A percentile compares a stretch with the other conserved stretches of the same genome.
Evolutionary conservation across 805 yeast species (phyloP).

Genomic region (Yamadazyma ubonensis): DNA sequence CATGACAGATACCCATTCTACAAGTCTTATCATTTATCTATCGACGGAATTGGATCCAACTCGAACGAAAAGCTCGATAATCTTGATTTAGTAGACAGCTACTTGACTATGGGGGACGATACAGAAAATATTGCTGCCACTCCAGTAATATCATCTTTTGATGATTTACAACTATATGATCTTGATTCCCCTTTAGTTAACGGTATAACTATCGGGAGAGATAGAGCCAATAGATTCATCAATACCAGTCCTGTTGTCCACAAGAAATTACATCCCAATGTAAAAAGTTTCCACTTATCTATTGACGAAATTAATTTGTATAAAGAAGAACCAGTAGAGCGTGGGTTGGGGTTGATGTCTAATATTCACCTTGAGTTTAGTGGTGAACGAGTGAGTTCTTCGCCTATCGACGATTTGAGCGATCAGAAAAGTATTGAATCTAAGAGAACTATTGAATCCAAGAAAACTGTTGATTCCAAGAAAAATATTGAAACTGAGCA

Average conservation of each 20-base stretch:
- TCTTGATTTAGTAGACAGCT: constrained; percentile 29
- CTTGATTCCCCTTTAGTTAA: constrained; percentile 32
- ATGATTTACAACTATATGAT: constrained; percentile 24
- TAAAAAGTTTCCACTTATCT: constrained; percentile 16
- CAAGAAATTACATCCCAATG: constrained; percentile 6
- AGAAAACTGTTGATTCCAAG: too few species aligned
- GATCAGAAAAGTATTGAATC: too few species aligned
- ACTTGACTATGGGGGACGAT: constrained; percentile 20
- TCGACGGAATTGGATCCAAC: constrained; percentile 17
- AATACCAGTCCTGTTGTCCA: constrained; percentile 12
- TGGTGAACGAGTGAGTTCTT: not conserved
- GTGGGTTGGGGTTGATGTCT: constrained; percentile 6
- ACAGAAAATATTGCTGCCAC: not conserved
- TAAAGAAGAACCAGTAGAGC: constrained; percentile 3
- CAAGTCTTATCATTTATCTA: constrained; percentile 29
- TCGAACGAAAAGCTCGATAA: constrained; percentile 12
- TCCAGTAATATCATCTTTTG: constrained; percentile 14
- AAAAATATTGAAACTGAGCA: too few species aligned
- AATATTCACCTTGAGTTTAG: constrained; percentile 5
- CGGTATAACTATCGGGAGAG: constrained; percentile 33
- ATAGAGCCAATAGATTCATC: constrained; percentile 14
- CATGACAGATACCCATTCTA: constrained; percentile 18
- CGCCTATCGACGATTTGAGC: not conserved
- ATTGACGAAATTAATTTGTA: constrained; percentile 15
- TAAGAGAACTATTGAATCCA: too few species aligned